phyloP scores from a whole-genome alignment of 208 protist species.

The Leishmania tropica region DNA sequence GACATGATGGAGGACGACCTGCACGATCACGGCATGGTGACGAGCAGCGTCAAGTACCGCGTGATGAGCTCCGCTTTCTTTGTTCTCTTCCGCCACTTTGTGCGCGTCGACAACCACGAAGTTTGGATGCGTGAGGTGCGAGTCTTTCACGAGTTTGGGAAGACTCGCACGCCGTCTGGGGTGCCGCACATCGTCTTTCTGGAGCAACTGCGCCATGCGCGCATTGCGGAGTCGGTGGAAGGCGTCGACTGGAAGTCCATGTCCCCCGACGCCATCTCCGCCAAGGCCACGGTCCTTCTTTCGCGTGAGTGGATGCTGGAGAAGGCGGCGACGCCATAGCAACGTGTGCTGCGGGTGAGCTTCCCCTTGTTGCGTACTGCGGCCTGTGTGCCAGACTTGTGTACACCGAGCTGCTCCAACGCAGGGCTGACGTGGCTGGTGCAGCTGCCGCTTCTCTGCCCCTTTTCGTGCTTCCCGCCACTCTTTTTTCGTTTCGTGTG shows the following conservation, averaged over 20 bases:
- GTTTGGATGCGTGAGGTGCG: slow-evolving; percentile 80
- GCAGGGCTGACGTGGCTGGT: background rate
- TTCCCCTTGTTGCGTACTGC: background rate
- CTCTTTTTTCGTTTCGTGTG: background rate
- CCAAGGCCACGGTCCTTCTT: slow-evolving; percentile 27
- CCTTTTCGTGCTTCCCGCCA: background rate
- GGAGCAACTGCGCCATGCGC: slow-evolving; percentile 49
- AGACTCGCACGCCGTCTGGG: slow-evolving; percentile 17
- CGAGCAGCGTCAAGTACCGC: slow-evolving; percentile 68
- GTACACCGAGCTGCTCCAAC: background rate
- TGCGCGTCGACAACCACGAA: slow-evolving; percentile 61
- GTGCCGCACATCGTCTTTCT: slow-evolving; percentile 65
- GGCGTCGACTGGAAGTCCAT: slow-evolving; percentile 38
- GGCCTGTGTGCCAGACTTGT: background rate
- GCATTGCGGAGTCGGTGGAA: slow-evolving; percentile 35
- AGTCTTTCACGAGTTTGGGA: slow-evolving; percentile 73
- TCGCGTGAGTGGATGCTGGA: slow-evolving; percentile 39
- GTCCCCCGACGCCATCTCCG: slow-evolving; percentile 42
- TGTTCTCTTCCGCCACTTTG: slow-evolving; percentile 73
- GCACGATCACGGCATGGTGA: slow-evolving; percentile 74
- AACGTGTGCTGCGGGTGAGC: background rate
- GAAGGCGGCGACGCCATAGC: background rate
- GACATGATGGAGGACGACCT: slow-evolving; percentile 86
- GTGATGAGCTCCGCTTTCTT: slow-evolving; percentile 80
- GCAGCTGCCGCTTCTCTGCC: slow-evolving; percentile 3